Percentiles rank a stretch among this genome's conserved stretches.
phyloP scores from a whole-genome alignment of 148 eudicot species.

The Camellia sinensis region DNA sequence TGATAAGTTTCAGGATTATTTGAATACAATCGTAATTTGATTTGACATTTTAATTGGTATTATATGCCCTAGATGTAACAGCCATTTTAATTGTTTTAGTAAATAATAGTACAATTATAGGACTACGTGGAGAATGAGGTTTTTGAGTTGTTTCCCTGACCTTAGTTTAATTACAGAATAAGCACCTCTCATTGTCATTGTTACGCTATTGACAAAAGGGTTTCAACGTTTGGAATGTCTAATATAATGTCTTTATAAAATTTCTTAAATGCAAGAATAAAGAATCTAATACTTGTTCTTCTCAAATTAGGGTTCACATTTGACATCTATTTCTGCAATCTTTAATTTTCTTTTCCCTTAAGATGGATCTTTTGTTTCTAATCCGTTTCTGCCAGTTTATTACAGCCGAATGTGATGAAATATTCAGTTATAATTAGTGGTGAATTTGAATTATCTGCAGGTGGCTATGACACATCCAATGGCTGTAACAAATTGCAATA shows the following conservation, averaged over 20 bases:
- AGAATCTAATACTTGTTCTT: background rate
- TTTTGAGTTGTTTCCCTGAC: background rate
- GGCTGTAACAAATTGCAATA: conserved; percentile 98
- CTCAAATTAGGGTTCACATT: background rate
- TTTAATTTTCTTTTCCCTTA: background rate
- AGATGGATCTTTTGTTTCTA: background rate
- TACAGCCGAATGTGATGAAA: background rate
- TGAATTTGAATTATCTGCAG: conserved; percentile 34
- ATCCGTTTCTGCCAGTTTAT: background rate
- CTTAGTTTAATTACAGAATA: background rate
- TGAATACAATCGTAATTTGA: background rate
- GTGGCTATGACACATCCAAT: conserved; percentile 98
- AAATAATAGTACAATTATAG: background rate
- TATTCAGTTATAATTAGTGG: background rate
- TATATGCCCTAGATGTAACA: too few relatives aligned
- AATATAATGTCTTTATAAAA: background rate
- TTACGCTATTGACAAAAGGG: background rate
- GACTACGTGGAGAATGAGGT: background rate
- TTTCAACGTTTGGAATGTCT: background rate
- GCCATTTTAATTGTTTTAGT: too few relatives aligned
- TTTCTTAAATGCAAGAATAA: background rate
- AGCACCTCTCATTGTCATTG: background rate
- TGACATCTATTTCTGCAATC: background rate
- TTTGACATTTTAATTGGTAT: background rate
- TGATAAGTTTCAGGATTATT: background rate